A percentile compares a stretch with the other conserved stretches of the same genome.
These are phyloP conservation scores for Cryoendolithus antarcticus DNA, from an alignment of 2,329 filamentous ascomycete species.

Conservation along the genomic window DNA sequence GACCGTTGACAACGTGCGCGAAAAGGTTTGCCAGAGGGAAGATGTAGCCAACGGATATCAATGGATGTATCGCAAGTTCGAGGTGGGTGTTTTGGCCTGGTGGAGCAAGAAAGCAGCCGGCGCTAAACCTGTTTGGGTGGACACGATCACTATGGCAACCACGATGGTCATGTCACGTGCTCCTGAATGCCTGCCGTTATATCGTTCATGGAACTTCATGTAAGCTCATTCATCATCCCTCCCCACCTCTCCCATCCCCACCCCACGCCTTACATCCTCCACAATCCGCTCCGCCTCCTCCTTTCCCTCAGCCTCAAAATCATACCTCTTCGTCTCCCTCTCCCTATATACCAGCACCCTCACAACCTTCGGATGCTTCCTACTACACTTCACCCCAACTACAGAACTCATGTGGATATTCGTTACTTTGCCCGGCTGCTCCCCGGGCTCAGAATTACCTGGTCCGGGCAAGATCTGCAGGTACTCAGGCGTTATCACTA, in stretches of 20 bases:
- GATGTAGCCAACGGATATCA: no score
- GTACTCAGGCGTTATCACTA: slow-evolving; percentile 76
- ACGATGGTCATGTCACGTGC: no score
- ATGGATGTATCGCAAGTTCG: no score
- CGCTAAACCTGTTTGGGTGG: no score
- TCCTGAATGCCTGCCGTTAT: no score
- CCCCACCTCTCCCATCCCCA: slow-evolving; percentile 4
- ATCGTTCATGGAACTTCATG: no score
- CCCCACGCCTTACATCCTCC: slow-evolving; percentile 60
- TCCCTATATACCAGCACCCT: slow-evolving; percentile 67
- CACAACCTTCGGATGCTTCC: slow-evolving; percentile 70
- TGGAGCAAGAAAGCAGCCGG: no score
- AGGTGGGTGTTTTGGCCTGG: no score
- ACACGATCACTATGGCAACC: no score
- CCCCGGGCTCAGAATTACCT: slow-evolving; percentile 15
- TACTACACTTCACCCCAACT: slow-evolving; percentile 67
- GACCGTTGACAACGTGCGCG: no score
- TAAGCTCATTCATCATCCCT: no score
- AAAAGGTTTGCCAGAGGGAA: no score
- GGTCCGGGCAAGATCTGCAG: slow-evolving; percentile 65
- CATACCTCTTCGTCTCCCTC: slow-evolving; percentile 67
- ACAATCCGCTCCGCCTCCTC: slow-evolving; percentile 71
- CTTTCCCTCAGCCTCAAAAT: slow-evolving; percentile 64
- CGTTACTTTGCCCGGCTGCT: slow-evolving; percentile 50
- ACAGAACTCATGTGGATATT: slow-evolving; percentile 75